Percentiles rank a stretch among this genome's conserved stretches.
phyloP scores from a whole-genome alignment of 441 rosid species.

The Jatropha podagrica region DNA sequence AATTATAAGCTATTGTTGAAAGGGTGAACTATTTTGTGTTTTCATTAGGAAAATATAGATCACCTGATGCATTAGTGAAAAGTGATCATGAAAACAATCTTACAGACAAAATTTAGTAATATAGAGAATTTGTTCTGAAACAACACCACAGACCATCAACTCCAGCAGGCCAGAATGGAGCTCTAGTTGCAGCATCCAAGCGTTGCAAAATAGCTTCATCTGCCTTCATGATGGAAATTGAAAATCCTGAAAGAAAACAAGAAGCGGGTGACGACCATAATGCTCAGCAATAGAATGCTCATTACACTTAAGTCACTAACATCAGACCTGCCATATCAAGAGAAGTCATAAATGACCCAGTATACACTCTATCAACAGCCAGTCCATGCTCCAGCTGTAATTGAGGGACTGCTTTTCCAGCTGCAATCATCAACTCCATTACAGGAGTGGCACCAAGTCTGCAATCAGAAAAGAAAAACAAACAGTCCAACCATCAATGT shows the following conservation, averaged over 20 bases:
- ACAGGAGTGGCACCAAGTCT: slow-evolving; percentile 92
- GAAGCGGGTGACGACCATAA: slow-evolving; percentile 16
- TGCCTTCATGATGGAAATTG: slow-evolving; percentile 92
- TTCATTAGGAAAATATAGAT: too few relatives aligned
- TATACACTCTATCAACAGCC: slow-evolving; percentile 96
- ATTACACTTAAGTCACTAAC: slow-evolving; percentile 2
- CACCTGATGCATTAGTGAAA: neutral
- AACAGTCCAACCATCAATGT: slow-evolving; percentile 4
- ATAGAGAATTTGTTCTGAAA: slow-evolving; percentile 20
- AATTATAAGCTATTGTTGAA: too few relatives aligned
- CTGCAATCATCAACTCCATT: slow-evolving; percentile 96
- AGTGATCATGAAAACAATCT: slow-evolving; percentile 1
- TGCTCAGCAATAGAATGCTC: slow-evolving; percentile 13
- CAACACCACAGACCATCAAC: slow-evolving; percentile 65
- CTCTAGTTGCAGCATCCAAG: slow-evolving; percentile 93
- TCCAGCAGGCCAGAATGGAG: slow-evolving; percentile 96
- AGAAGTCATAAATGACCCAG: slow-evolving; percentile 97
- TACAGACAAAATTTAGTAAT: slow-evolving; percentile 7
- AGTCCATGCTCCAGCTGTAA: slow-evolving; percentile 95
- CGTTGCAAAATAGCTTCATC: slow-evolving; percentile 65
- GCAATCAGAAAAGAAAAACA: slow-evolving; percentile 25
- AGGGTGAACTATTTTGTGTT: neutral
- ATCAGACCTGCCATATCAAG: slow-evolving; percentile 96
- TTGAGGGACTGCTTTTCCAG: slow-evolving; percentile 89
- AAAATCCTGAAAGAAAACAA: slow-evolving; percentile 62